A percentile compares a stretch with the other conserved stretches of the same genome.
phyloP scores from a whole-genome alignment of 331 rosid species.

The Quercus lobata region DNA sequence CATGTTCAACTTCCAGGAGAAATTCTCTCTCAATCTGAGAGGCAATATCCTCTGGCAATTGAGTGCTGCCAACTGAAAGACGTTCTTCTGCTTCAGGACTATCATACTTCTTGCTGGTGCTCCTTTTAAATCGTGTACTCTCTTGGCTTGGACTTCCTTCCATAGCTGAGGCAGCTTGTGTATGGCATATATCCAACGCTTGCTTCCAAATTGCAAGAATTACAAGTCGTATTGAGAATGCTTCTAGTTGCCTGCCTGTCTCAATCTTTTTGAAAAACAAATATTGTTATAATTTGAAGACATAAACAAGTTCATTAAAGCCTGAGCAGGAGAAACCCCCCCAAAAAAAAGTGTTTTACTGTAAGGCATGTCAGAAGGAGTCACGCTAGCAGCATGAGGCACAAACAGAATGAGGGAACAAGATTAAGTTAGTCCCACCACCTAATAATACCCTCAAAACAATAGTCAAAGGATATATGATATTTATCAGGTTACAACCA shows the following conservation, averaged over 20 bases:
- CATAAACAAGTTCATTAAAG: background rate
- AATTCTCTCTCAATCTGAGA: conserved; percentile 77
- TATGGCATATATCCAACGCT: conserved; percentile 87
- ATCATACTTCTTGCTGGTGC: conserved; percentile 50
- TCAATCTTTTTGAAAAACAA: conserved; percentile 39
- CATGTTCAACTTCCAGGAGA: conserved; percentile 80
- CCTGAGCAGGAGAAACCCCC: background rate
- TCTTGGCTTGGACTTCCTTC: conserved; percentile 97
- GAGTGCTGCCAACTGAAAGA: conserved; percentile 43
- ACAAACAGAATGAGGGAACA: background rate
- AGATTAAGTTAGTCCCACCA: conserved; percentile 13
- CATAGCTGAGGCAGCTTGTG: conserved; percentile 80
- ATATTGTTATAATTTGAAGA: background rate
- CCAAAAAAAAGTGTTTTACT: background rate
- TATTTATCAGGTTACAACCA: background rate
- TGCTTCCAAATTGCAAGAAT: conserved; percentile 98
- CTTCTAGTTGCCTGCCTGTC: conserved; percentile 74
- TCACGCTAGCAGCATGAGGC: background rate
- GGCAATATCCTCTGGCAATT: conserved; percentile 50
- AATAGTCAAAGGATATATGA: background rate
- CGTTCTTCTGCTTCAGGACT: conserved; percentile 53
- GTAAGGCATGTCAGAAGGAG: background rate
- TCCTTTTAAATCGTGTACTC: conserved; percentile 58
- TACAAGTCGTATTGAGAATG: conserved; percentile 94
- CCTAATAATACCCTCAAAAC: background rate